A percentile compares a stretch with the other conserved stretches of the same genome.
Conservation (phyloP, 768 basidiomycete species). For the Russula sp. region DNA sequence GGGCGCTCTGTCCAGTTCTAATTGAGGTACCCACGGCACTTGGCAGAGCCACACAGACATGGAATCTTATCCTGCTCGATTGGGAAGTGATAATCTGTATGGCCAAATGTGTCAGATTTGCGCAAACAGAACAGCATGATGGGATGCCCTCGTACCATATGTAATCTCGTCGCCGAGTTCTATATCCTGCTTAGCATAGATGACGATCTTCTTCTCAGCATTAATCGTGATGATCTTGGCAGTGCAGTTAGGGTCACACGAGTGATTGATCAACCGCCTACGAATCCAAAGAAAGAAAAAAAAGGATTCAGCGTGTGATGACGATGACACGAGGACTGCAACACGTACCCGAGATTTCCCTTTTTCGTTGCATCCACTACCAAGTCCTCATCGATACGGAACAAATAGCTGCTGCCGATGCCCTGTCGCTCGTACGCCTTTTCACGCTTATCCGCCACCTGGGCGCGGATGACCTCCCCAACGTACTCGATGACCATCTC, state of each 20-base stretch:
- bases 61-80: conserved; percentile 98
- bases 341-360: conserved; percentile 91
- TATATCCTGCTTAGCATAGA: conserved; percentile 96
- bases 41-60: conserved; percentile 84
- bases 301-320: background rate
- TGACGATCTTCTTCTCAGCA: conserved; percentile 97
- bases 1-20: conserved; percentile 45
- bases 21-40: conserved; percentile 95
- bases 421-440: conserved; percentile 96
- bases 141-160: conserved; percentile 65
- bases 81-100: conserved; percentile 95
- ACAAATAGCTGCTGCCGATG: conserved; percentile 96
- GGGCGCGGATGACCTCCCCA: conserved; percentile 92
- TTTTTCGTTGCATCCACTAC: conserved; percentile 99
- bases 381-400: conserved; percentile 95
- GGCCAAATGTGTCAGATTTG: background rate
- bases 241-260: conserved; percentile 92
- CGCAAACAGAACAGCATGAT: background rate
- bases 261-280: conserved; percentile 97
- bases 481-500: conserved; percentile 99
- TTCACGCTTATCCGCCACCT: conserved; percentile 95
- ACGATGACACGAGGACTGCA: background rate
- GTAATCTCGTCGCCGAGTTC: conserved; percentile 98
- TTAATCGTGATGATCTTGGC: conserved; percentile 90
- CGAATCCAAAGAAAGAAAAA: background rate